These are phyloP conservation scores for Metschnikowia koreensis DNA, from an alignment of 805 yeast genomes.

Conservation along the genomic window DNA sequence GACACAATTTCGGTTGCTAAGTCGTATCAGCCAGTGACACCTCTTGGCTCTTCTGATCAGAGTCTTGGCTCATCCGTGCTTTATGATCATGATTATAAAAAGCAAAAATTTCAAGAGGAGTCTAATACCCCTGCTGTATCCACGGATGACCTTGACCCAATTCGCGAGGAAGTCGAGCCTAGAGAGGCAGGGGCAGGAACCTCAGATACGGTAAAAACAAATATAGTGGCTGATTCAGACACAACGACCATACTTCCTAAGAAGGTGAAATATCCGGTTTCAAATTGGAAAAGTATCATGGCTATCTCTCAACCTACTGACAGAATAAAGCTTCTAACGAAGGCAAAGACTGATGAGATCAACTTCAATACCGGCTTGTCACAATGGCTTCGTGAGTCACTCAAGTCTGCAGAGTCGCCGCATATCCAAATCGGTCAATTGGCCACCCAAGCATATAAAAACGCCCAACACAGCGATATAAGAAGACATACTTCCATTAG, in stretches of 20 bases:
- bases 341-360: conserved; percentile 41
- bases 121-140: conserved; percentile 8
- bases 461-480: conserved; percentile 56
- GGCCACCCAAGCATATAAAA: conserved; percentile 64
- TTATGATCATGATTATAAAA: conserved; percentile 12
- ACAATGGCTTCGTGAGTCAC: conserved; percentile 52
- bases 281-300: conserved; percentile 43
- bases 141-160: conserved; percentile 3
- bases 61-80: conserved; percentile 14
- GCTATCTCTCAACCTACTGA: conserved; percentile 39
- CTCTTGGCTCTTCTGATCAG: conserved; percentile 3
- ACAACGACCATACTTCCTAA: background rate
- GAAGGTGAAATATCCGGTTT: conserved; percentile 28
- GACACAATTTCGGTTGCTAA: conserved; percentile 12
- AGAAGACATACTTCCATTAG: conserved; percentile 41
- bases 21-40: conserved; percentile 4
- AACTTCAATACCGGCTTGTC: conserved; percentile 57
- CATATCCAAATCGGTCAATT: conserved; percentile 48
- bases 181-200: background rate
- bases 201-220: background rate
- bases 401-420: conserved; percentile 34
- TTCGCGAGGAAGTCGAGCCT: conserved; percentile 2
- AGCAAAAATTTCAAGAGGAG: conserved; percentile 15
- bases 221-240: background rate
- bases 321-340: conserved; percentile 41